A percentile compares a stretch with the other conserved stretches of the same genome.
Conservation (phyloP, 2,329 filamentous ascomycete genomes). For the Emmonsiellopsis sp. region DNA sequence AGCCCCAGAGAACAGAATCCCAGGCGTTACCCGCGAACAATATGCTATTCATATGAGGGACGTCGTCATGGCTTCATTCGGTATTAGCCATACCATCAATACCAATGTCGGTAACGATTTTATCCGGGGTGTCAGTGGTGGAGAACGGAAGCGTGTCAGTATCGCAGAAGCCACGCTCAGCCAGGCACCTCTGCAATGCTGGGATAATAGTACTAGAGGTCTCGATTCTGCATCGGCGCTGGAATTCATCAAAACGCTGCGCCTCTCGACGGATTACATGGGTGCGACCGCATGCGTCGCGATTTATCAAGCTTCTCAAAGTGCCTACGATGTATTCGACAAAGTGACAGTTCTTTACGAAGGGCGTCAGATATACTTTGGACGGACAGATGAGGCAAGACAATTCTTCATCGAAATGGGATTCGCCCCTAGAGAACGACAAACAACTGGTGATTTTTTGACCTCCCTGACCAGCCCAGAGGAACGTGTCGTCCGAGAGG, state of each 20-base stretch:
- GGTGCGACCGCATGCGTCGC: slow-evolving; percentile 77
- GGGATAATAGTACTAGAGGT: slow-evolving; percentile 66
- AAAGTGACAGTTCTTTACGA: slow-evolving; percentile 75
- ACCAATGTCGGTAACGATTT: slow-evolving; percentile 80
- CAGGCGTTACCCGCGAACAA: slow-evolving; percentile 35
- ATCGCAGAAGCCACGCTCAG: slow-evolving; percentile 78
- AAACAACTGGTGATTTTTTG: slow-evolving; percentile 73
- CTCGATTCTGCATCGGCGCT: slow-evolving; percentile 60
- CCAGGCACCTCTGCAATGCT: slow-evolving; percentile 60
- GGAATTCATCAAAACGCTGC: slow-evolving; percentile 59
- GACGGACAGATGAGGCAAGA: slow-evolving; percentile 56
- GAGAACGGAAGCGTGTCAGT: slow-evolving; percentile 69
- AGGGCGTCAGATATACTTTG: slow-evolving; percentile 68
- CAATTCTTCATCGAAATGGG: slow-evolving; percentile 68
- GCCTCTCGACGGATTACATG: slow-evolving; percentile 74
- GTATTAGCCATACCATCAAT: slow-evolving; percentile 58
- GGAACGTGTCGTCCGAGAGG: background rate
- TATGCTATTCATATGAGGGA: slow-evolving; percentile 36
- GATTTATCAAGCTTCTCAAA: slow-evolving; percentile 76
- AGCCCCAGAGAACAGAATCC: slow-evolving; percentile 64
- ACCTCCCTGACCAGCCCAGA: slow-evolving; percentile 67
- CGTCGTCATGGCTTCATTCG: slow-evolving; percentile 37
- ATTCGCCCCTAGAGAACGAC: slow-evolving; percentile 62
- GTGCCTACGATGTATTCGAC: slow-evolving; percentile 62
- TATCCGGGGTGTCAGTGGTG: slow-evolving; percentile 69